Conservation (phyloP, 2,329 filamentous ascomycete genomes). For the Xylariomycetidae sp. region DNA sequence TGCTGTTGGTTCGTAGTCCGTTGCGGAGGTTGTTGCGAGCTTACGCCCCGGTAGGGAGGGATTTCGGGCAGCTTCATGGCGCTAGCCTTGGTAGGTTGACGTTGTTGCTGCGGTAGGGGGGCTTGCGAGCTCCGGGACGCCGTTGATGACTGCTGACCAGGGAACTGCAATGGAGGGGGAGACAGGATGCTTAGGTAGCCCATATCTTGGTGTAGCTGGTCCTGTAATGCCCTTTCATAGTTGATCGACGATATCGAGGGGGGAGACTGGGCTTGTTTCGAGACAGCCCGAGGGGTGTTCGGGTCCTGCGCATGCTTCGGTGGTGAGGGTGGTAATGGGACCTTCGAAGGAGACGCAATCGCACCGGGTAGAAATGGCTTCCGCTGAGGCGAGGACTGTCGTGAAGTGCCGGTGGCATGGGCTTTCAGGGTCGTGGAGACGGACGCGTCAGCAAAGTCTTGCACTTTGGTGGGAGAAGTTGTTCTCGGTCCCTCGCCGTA, state of each 20-base stretch:
- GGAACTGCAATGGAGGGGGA: slow-evolving; percentile 18
- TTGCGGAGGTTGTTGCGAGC: slow-evolving; percentile 20
- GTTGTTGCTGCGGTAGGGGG: slow-evolving; percentile 29
- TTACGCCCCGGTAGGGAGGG: slow-evolving; percentile 44
- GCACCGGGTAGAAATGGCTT: slow-evolving; percentile 40
- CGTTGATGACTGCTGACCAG: slow-evolving; percentile 12
- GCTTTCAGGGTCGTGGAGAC: slow-evolving; percentile 52
- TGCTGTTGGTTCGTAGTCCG: slow-evolving; percentile 6
- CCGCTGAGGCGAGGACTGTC: slow-evolving; percentile 55
- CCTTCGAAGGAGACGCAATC: slow-evolving; percentile 49
- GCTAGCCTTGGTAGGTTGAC: slow-evolving; percentile 31
- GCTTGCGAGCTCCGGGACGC: slow-evolving; percentile 27
- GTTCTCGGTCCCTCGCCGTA: slow-evolving; percentile 48
- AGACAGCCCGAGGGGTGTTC: slow-evolving; percentile 41
- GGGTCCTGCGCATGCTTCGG: slow-evolving; percentile 36
- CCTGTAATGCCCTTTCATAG: slow-evolving; percentile 55
- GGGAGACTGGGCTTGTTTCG: slow-evolving; percentile 42
- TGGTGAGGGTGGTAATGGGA: slow-evolving; percentile 55
- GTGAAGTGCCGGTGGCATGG: slow-evolving; percentile 39
- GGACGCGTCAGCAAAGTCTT: slow-evolving; percentile 37
- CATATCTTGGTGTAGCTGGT: slow-evolving; percentile 60
- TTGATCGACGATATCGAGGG: slow-evolving; percentile 47
- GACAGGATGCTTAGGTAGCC: slow-evolving; percentile 46
- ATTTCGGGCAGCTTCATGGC: slow-evolving; percentile 47
- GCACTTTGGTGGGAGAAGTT: slow-evolving; percentile 45